Evolutionary conservation across 2,329 filamentous ascomycete species (phyloP).

Genomic region (Cryphonectria naterciae): DNA sequence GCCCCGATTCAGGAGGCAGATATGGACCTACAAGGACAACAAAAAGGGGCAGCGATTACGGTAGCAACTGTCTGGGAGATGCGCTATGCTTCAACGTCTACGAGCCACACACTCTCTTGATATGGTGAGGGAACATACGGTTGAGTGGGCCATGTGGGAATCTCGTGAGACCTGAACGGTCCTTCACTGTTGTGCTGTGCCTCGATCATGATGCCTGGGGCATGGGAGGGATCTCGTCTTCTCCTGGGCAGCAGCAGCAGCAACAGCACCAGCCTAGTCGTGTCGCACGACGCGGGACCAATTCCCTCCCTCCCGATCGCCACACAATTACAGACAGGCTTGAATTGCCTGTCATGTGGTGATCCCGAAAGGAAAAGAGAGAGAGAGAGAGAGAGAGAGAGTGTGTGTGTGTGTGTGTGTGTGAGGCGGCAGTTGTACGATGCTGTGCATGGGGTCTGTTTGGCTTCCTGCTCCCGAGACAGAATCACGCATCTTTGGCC

Average conservation of each 20-base stretch:
- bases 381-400: neutral
- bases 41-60: neutral
- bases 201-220: neutral
- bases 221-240: neutral
- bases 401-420: no score
- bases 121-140: neutral
- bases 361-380: neutral
- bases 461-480: neutral
- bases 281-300: neutral
- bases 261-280: neutral
- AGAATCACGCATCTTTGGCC: neutral
- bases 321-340: neutral
- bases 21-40: neutral
- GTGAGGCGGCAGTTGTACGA: neutral
- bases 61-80: neutral
- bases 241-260: neutral
- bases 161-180: neutral
- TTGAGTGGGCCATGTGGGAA: neutral
- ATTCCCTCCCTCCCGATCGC: neutral
- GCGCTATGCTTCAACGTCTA: neutral
- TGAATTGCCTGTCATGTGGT: neutral
- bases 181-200: neutral
- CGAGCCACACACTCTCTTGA: neutral
- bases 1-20: neutral
- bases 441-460: neutral